Conservation (phyloP, 495 filamentous ascomycete species). For the Hypoxylon fragiforme region DNA sequence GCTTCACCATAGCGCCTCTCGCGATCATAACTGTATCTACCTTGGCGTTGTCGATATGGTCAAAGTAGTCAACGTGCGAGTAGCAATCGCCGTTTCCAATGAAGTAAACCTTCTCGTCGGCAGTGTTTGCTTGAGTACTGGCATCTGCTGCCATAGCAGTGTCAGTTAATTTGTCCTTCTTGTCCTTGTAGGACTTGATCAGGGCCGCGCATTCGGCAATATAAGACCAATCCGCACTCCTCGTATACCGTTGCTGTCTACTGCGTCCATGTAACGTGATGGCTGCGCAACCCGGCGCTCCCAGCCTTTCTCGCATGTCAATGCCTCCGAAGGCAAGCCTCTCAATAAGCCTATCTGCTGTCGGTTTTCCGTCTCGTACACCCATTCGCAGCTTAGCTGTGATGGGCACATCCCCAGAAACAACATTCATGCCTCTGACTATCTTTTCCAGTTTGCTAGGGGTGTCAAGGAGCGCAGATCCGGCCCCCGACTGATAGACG, state of each 20-base stretch:
- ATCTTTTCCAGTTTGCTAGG: slow-evolving; percentile 87
- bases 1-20: slow-evolving; percentile 90
- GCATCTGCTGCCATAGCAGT: slow-evolving; percentile 77
- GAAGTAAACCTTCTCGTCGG: slow-evolving; percentile 74
- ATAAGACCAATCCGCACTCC: slow-evolving; percentile 86
- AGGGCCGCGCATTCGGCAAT: slow-evolving; percentile 87
- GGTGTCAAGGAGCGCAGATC: slow-evolving; percentile 89
- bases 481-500: slow-evolving; percentile 81
- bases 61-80: slow-evolving; percentile 84
- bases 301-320: slow-evolving; percentile 63
- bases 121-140: slow-evolving; percentile 56
- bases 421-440: slow-evolving; percentile 89
- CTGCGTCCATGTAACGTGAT: slow-evolving; percentile 93
- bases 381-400: slow-evolving; percentile 95
- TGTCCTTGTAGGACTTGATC: slow-evolving; percentile 73
- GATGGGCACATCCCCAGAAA: slow-evolving; percentile 84
- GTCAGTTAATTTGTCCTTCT: slow-evolving; percentile 65
- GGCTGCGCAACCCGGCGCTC: slow-evolving; percentile 80
- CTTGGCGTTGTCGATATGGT: slow-evolving; percentile 71
- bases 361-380: slow-evolving; percentile 76
- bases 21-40: slow-evolving; percentile 92
- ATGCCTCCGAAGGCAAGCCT: slow-evolving; percentile 77
- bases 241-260: slow-evolving; percentile 91
- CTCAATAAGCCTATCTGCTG: slow-evolving; percentile 76
- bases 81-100: slow-evolving; percentile 96